Evolutionary conservation across 805 yeast genomes (phyloP), one percentile per base, ranked within the genome.

Genomic region (Starmerella davenportii): DNA sequence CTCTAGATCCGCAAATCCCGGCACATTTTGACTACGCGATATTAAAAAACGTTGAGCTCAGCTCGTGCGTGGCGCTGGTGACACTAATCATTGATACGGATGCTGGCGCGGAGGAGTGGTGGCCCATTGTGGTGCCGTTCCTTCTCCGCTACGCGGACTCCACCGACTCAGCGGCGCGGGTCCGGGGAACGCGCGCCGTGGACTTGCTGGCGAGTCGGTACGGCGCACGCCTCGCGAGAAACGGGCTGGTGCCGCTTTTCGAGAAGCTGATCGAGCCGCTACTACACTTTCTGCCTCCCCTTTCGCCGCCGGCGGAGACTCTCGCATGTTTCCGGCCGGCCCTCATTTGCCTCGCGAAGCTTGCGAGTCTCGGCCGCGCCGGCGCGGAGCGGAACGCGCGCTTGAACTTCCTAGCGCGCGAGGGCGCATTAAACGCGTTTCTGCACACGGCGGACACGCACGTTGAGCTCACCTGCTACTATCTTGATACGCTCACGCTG

Each of bases 291-390:
- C 41, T 59, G 8, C 63, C 63, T 1, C 62, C 62, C 1, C 37
- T 55, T 9, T 43, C 41, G 2, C 39, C 38, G 7, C 39, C 45
- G 2, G 38, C 38, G 2, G 38, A 43, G 11, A 42, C 58, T 4
- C 38, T 32, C 23, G 24, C 17, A 4, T 24, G 55, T 11, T 39
- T 48, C 4, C 32, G 43, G n/a, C 41, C 58, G 41, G 65, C 72
- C 30, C 60, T 59, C n/a, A 57, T 55, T 2, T 69, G 68, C 32
- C 65, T 56, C 42, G 59, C 60, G 38, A 64, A 57, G 35, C 63
- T 62, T 3, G 69, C 55, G n/a, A n/a, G 13, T 18, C 9, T 18
- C 11, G 20, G 34, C 20, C 9, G 13, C 20, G 20, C 34, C 20
- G 20, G 20, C 16, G n/a, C n/a, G n/a, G n/a, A n/a, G n/a, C n/a